Base-by-base conservation (phyloP, 257 asterid genomes). In the Capsicum rhomboideum region DNA sequence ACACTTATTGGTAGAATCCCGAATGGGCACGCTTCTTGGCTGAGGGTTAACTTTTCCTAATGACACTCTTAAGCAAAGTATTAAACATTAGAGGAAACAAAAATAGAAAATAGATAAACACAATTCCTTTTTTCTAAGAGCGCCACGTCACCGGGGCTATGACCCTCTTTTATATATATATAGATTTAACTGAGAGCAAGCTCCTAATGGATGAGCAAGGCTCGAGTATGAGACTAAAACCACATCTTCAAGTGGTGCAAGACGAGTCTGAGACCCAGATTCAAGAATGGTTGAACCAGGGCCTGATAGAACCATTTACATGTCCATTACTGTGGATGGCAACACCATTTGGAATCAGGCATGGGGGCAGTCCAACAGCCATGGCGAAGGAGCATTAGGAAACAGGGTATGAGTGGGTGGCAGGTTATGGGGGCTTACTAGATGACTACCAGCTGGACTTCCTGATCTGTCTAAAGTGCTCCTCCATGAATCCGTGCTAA, bases 381-480 rank as follows among this genome's bases (percentile, higher is more conserved):
- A 93, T 67, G 93, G 95, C 79, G 98, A 91, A 11, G 97, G 93
- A 68, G 90, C 84, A 8, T 90, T 59, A 37, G 94, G 89, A 86
- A 83, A 94, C 78, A 92, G 9, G 40, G 94, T 94, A 82, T 93
- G 97, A 69, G 87, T 85, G 68, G 89, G 91, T 26, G 93, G 78
- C 66, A 88, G 94, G 49, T 84, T 54, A 64, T 90, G 97, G 31
- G 96, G 89, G 88, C 93, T 91, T 78, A 90, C 91, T 50, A 93
- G 94, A 71, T 94, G 94, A 85, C 93, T 91, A 82, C 71, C 69
- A 50, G 88, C 88, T 71, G 94, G 91, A 87, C 91, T 92, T 86
- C 90, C 96, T 98, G 84, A 95, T 95, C 86, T 93, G 98, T 90
- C 98, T 90, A n/a, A 54, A 97, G 91, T 84, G 98, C 99, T 80